phyloP scores from a whole-genome alignment of 331 rosid species.

The Malus hybrid region DNA sequence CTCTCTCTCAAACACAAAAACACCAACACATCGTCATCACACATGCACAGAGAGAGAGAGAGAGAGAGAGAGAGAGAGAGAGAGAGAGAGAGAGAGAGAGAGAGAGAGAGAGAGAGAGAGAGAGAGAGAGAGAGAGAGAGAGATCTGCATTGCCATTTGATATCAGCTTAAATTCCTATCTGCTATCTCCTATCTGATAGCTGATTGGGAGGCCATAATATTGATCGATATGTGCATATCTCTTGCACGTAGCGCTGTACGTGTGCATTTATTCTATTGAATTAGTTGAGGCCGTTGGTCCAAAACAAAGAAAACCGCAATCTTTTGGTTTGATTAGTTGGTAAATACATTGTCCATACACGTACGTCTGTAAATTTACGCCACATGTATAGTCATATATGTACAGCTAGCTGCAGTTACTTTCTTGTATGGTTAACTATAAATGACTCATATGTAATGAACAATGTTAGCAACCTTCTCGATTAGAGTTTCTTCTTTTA shows the following conservation, averaged over 20 bases:
- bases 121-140: neutral
- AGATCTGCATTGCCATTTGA: neutral
- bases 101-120: neutral
- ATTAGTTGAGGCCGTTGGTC: constrained; percentile 6
- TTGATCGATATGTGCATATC: neutral
- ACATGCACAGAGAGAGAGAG: neutral
- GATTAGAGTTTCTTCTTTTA: too few species aligned
- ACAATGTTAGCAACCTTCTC: neutral
- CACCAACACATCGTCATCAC: neutral
- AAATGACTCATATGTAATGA: neutral
- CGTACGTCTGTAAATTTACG: too few species aligned
- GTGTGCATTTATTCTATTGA: neutral
- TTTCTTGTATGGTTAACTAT: neutral
- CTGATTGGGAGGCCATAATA: neutral
- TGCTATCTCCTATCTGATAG: neutral
- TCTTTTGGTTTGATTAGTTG: neutral
- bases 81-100: too few species aligned
- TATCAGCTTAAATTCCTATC: constrained; percentile 14
- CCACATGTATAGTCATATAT: neutral
- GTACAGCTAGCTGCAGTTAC: neutral
- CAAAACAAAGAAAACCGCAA: neutral
- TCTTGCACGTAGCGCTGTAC: neutral
- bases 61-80: neutral
- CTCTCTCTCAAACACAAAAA: neutral
- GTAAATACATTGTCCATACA: neutral